Evolutionary conservation across 2,329 filamentous ascomycete species (phyloP).

Genomic region (Didymella keratinophila): DNA sequence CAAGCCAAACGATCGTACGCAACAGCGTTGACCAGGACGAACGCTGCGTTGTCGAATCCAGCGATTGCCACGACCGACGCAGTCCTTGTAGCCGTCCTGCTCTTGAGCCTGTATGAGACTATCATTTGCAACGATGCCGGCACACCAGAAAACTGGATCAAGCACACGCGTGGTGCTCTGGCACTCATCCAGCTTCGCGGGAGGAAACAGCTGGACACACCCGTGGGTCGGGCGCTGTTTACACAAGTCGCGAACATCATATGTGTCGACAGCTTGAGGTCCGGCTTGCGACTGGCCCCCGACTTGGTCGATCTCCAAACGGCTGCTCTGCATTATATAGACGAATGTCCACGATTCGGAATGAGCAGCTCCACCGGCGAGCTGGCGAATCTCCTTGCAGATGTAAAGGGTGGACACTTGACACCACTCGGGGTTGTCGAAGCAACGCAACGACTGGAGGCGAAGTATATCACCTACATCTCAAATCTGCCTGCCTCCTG

Average conservation of each 20-base stretch:
- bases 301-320: slow-evolving; percentile 18
- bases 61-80: slow-evolving; percentile 14
- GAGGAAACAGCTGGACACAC: slow-evolving; percentile 17
- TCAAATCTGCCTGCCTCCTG: slow-evolving; percentile 7
- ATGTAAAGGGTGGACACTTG: slow-evolving; percentile 6
- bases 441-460: slow-evolving; percentile 15
- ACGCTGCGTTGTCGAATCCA: slow-evolving; percentile 18
- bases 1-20: slow-evolving; percentile 20
- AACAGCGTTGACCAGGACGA: slow-evolving; percentile 19
- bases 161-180: slow-evolving; percentile 27
- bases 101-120: slow-evolving; percentile 29
- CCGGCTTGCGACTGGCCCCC: slow-evolving; percentile 11
- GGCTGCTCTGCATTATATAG: slow-evolving; percentile 1
- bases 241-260: slow-evolving; percentile 26
- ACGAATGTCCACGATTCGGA: slow-evolving; percentile 8
- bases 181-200: slow-evolving; percentile 25
- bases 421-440: slow-evolving; percentile 9
- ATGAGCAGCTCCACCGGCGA: slow-evolving; percentile 16
- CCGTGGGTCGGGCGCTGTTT: slow-evolving; percentile 27
- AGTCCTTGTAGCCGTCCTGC: slow-evolving; percentile 26
- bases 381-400: slow-evolving; percentile 11
- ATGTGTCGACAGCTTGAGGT: slow-evolving; percentile 20
- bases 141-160: slow-evolving; percentile 25
- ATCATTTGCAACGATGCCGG: slow-evolving; percentile 18
- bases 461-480: slow-evolving; percentile 7